Conservation (phyloP, 495 filamentous ascomycete species). For the Neurospora pannonica region DNA sequence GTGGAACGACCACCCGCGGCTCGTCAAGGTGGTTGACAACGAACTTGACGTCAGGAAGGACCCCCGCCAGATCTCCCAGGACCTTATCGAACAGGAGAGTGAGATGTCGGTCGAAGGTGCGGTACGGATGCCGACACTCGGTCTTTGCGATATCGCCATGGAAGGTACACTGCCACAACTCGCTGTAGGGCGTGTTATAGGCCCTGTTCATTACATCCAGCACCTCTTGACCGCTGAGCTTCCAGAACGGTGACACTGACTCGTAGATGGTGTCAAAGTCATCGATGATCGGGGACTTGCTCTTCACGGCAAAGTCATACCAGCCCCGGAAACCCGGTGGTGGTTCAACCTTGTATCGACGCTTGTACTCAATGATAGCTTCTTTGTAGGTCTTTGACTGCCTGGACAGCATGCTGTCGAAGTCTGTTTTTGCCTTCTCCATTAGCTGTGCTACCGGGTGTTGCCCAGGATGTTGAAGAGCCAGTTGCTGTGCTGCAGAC, state of each 20-base stretch:
- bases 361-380: conserved; percentile 42
- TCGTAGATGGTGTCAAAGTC: conserved; percentile 50
- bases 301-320: conserved; percentile 53
- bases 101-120: conserved; percentile 17
- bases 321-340: conserved; percentile 53
- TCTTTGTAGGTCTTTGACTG: conserved; percentile 37
- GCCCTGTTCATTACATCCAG: conserved; percentile 3
- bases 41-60: conserved; percentile 64
- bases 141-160: conserved; percentile 10
- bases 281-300: conserved; percentile 55
- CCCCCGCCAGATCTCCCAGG: conserved; percentile 49
- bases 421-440: conserved; percentile 27
- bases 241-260: conserved; percentile 19
- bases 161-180: conserved; percentile 22
- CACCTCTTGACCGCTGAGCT: conserved; percentile 17
- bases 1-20: conserved; percentile 55
- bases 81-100: conserved; percentile 28
- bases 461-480: neutral
- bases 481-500: neutral
- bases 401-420: conserved; percentile 23
- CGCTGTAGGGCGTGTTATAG: conserved; percentile 1
- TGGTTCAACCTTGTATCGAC: conserved; percentile 43
- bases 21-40: conserved; percentile 75
- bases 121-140: conserved; percentile 13
- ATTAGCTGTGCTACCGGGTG: conserved; percentile 43